Evolutionary conservation across 2,329 filamentous ascomycete genomes (phyloP).

Genomic region (Fusarium phyllophilum): DNA sequence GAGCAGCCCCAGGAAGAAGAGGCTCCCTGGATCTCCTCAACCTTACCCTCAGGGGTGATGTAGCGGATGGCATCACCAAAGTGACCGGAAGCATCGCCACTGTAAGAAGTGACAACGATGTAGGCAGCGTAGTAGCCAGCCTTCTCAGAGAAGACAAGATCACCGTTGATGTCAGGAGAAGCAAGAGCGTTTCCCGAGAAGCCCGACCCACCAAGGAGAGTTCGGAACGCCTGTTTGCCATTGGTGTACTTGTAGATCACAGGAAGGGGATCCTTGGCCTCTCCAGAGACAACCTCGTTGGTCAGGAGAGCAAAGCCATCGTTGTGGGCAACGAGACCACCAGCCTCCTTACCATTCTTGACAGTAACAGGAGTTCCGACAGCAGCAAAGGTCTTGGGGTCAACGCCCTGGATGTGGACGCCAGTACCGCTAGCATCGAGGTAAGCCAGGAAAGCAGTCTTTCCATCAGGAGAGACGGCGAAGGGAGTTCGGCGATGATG

Average conservation of each 20-base stretch:
- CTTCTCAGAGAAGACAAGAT: constrained; percentile 67
- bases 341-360: constrained; percentile 65
- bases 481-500: constrained; percentile 72
- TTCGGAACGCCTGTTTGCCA: constrained; percentile 67
- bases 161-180: constrained; percentile 69
- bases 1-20: constrained; percentile 69
- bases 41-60: constrained; percentile 59
- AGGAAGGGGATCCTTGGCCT: constrained; percentile 62
- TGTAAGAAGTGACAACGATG: constrained; percentile 69
- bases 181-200: constrained; percentile 61
- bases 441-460: constrained; percentile 68
- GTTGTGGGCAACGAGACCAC: constrained; percentile 70
- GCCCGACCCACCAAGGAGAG: constrained; percentile 66
- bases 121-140: constrained; percentile 69
- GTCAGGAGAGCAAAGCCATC: constrained; percentile 72
- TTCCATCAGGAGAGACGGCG: constrained; percentile 68
- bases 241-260: constrained; percentile 68
- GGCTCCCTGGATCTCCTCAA: constrained; percentile 62
- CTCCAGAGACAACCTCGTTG: constrained; percentile 64
- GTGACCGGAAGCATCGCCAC: constrained; percentile 63
- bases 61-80: constrained; percentile 64
- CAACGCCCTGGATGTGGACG: constrained; percentile 67
- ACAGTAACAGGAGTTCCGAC: constrained; percentile 63
- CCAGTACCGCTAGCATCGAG: constrained; percentile 65
- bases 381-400: constrained; percentile 63